Base-by-base conservation (phyloP, 2,329 filamentous ascomycete species). In the Colletotrichum sansevieriae region DNA sequence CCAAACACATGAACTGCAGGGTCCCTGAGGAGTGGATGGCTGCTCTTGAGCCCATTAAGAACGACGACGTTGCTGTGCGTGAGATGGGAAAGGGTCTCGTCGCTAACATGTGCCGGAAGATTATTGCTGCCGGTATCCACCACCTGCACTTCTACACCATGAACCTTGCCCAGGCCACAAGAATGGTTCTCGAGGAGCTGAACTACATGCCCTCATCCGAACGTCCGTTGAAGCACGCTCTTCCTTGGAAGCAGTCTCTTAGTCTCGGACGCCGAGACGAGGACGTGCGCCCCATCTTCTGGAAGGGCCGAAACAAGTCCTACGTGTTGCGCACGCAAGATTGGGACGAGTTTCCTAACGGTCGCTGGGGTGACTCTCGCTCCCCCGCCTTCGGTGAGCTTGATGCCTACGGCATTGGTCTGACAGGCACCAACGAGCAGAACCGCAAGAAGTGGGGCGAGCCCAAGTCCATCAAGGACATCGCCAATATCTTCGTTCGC, bases 111-210 rank as follows among this genome's bases (percentile, higher is more conserved):
- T 99, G 96, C 80, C 90, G 91, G 68, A 93, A 91, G 81, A 88
- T 99, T 69, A 84, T 98, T 65, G 88, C 90, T 68, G 90, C 90
- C 41, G 96, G 95, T 46, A 93, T 98, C 73, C 87, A 90, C 71
- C 94, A 98, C 78, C 81, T 99, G 72, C 96, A 99, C 81, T 99
- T 99, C 81, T 99, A 99, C 84, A 99, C 96, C 70, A 99, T 99
- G 96, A 99, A 99, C 81, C 86, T 99, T 20, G 95, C 94, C 11
- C 94, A 97, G 79, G 93, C 96, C 58, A 98, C 95, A 1, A 91
- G 92, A 74, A 95, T 98, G 91, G 90, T 99, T 25, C 87, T 99
- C 13, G 95, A 98, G 74, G 95, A 98, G 79, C 86, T 99, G 25
- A 86, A 90, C 62, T 89, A 97, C 80, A 87, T 93, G 57, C 95